A percentile compares a stretch with the other conserved stretches of the same genome.
These are phyloP conservation scores for Alternaria triticimaculans DNA, from an alignment of 2,329 filamentous ascomycete species.

Conservation along the genomic window DNA sequence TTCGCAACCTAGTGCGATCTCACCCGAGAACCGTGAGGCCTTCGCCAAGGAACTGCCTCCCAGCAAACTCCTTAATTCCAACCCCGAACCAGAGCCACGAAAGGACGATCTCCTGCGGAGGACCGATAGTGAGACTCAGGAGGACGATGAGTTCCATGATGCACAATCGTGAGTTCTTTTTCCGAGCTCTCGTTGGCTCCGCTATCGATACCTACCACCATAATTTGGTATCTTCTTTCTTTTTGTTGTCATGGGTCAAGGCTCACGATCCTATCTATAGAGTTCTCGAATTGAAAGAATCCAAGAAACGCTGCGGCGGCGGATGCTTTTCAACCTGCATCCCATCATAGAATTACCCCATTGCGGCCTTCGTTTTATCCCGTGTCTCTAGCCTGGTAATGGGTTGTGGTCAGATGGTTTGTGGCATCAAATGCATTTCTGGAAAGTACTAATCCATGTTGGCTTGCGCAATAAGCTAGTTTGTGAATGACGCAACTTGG, in stretches of 20 bases:
- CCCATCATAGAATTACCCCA: constrained; percentile 1
- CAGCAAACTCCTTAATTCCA: constrained; percentile 37
- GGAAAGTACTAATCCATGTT: background rate
- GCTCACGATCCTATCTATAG: constrained; percentile 11
- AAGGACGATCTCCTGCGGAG: constrained; percentile 34
- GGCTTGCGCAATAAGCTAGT: background rate
- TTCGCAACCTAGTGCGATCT: constrained; percentile 9
- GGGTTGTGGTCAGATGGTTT: background rate
- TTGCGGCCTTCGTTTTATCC: background rate
- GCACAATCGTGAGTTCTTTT: constrained; percentile 47
- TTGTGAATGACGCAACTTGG: background rate
- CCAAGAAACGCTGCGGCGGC: constrained; percentile 1
- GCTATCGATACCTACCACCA: background rate
- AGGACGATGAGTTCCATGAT: constrained; percentile 57
- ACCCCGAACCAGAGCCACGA: constrained; percentile 24
- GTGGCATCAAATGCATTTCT: background rate
- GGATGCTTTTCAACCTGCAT: constrained; percentile 28
- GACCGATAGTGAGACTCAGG: constrained; percentile 52
- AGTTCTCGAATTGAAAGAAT: constrained; percentile 7
- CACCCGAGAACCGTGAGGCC: constrained; percentile 13
- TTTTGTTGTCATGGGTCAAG: background rate
- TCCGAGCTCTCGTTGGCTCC: background rate
- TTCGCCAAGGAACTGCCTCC: constrained; percentile 31
- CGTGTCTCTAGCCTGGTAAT: background rate
- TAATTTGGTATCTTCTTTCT: background rate